Evolutionary conservation across 2,329 filamentous ascomycete genomes (phyloP).

Genomic region (Leptodontidium sp.): DNA sequence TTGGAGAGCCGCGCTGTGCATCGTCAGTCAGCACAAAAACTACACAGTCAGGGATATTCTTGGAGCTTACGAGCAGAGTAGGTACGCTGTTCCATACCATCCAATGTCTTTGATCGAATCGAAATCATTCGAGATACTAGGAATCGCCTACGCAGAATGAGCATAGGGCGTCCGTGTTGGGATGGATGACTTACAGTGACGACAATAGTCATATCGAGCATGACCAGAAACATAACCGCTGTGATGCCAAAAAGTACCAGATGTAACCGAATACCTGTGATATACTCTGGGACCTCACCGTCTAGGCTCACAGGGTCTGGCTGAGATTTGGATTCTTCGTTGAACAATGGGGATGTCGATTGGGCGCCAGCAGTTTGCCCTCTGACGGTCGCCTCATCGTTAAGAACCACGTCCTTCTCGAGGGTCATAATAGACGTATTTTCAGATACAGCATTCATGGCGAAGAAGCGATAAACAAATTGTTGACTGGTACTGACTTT

Average conservation of each 20-base stretch:
- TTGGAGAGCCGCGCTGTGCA: conserved; percentile 28
- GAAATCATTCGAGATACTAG: conserved; percentile 49
- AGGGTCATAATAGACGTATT: background rate
- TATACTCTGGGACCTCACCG: conserved; percentile 19
- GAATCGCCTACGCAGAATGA: conserved; percentile 43
- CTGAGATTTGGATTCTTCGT: background rate
- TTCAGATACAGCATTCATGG: background rate
- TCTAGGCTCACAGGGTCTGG: background rate
- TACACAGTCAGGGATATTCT: background rate
- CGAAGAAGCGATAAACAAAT: background rate
- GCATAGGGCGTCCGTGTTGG: background rate
- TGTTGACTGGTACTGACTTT: background rate
- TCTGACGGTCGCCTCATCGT: background rate
- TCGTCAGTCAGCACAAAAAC: background rate
- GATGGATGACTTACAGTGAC: conserved; percentile 31
- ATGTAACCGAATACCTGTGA: conserved; percentile 31
- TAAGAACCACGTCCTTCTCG: background rate
- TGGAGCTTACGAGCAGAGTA: conserved; percentile 42
- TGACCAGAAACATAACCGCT: conserved; percentile 38
- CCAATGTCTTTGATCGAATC: conserved; percentile 48
- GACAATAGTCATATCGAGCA: conserved; percentile 54
- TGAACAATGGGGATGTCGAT: background rate
- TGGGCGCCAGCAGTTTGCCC: background rate
- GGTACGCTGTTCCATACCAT: conserved; percentile 49
- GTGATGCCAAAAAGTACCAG: conserved; percentile 34